phyloP scores from a whole-genome alignment of 2,329 filamentous ascomycete species.

The Colletotrichum siamense region DNA sequence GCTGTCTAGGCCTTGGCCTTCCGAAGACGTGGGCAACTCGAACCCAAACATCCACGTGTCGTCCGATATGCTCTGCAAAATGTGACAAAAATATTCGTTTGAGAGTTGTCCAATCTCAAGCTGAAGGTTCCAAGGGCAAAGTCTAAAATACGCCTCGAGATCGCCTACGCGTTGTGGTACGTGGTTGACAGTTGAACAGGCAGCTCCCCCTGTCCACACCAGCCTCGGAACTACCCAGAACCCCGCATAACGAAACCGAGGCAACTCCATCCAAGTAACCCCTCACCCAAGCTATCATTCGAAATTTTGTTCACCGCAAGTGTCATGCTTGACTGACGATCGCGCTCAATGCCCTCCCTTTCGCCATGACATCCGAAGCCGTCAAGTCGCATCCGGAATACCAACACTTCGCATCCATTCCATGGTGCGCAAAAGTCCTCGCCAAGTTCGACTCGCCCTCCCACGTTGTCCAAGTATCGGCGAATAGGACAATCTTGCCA shows the following conservation, averaged over 20 bases:
- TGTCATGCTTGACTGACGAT: background rate
- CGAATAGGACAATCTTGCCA: constrained; percentile 10
- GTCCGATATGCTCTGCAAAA: background rate
- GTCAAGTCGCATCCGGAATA: constrained; percentile 10
- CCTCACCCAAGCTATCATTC: background rate
- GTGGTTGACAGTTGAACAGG: background rate
- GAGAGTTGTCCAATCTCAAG: background rate
- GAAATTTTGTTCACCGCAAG: background rate
- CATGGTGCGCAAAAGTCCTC: constrained; percentile 39
- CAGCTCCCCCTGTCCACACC: background rate
- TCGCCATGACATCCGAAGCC: background rate
- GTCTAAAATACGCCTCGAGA: background rate
- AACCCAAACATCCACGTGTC: background rate
- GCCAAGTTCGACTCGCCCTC: constrained; percentile 30
- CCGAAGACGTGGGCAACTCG: background rate
- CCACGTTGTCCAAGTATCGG: constrained; percentile 5
- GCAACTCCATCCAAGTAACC: background rate
- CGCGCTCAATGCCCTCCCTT: background rate
- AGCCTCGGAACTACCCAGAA: background rate
- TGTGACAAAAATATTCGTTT: background rate
- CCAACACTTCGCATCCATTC: constrained; percentile 37
- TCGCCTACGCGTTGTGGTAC: background rate
- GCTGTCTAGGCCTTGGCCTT: background rate
- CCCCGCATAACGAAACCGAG: background rate
- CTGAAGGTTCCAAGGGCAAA: background rate